Conservation (phyloP, 495 filamentous ascomycete species). For the Tuber calosporum region DNA sequence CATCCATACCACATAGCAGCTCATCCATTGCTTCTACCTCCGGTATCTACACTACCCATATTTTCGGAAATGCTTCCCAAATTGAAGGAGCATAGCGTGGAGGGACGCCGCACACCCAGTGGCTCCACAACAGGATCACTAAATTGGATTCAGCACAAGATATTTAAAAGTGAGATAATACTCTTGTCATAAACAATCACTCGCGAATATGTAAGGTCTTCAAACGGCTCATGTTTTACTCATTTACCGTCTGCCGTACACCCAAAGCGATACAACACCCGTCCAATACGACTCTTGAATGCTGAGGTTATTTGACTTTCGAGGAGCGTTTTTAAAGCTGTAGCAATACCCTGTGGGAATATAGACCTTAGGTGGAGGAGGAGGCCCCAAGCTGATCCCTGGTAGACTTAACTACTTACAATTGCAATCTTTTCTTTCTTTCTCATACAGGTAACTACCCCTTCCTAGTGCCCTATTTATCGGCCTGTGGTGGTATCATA, state of each 20-base stretch:
- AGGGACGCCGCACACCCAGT: background rate
- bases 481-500: no score
- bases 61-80: background rate
- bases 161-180: background rate
- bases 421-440: no score
- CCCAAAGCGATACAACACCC: background rate
- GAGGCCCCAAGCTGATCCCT: no score
- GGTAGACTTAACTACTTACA: no score
- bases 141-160: background rate
- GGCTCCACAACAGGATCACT: background rate
- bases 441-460: no score
- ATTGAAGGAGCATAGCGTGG: background rate
- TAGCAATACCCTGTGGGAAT: no score
- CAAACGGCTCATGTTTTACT: background rate
- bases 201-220: background rate
- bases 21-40: background rate
- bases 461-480: no score
- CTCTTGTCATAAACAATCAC: background rate
- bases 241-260: no score
- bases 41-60: background rate
- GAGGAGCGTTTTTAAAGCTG: background rate
- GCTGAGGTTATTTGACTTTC: background rate
- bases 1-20: background rate
- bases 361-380: no score
- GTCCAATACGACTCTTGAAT: background rate